Conservation (phyloP, 2,329 filamentous ascomycete genomes). For the Zymoseptoria tritici region DNA sequence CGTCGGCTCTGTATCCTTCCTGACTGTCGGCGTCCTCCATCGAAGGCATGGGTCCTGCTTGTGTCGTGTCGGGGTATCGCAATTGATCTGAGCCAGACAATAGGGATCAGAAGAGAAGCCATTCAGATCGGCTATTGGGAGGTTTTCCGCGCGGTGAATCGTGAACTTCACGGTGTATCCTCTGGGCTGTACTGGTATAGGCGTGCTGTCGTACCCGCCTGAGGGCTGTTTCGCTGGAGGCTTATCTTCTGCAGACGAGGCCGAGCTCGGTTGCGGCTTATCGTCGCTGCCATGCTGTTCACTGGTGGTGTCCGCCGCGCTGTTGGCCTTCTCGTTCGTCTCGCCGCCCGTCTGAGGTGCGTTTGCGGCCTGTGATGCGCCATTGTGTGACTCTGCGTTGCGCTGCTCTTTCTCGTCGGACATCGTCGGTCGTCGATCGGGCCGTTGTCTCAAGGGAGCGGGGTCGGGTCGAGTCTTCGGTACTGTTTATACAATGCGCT, state of each 20-base stretch:
- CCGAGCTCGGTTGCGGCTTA: neutral
- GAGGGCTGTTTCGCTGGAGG: conserved; percentile 45
- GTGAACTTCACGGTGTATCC: conserved; percentile 82
- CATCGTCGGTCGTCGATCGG: neutral
- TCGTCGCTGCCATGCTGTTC: neutral
- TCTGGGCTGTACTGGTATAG: conserved; percentile 59
- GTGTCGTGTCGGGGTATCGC: conserved; percentile 64
- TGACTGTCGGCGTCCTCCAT: conserved; percentile 69
- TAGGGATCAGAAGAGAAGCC: conserved; percentile 78
- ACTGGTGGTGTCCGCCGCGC: neutral
- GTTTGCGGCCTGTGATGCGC: neutral
- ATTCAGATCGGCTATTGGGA: conserved; percentile 74
- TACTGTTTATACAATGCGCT: neutral
- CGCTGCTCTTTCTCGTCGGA: neutral
- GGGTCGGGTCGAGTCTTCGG: neutral
- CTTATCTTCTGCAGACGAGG: conserved; percentile 4
- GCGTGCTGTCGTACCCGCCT: conserved; percentile 74
- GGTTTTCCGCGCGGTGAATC: conserved; percentile 71
- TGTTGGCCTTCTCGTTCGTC: neutral
- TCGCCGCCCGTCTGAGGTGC: neutral
- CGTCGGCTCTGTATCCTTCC: conserved; percentile 61
- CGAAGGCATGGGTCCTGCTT: conserved; percentile 74
- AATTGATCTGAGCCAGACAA: conserved; percentile 66
- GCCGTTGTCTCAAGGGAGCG: neutral
- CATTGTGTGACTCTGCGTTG: neutral